phyloP scores from a whole-genome alignment of 225 moss, liverwort and hornwort species.

The Climacium dendroides region DNA sequence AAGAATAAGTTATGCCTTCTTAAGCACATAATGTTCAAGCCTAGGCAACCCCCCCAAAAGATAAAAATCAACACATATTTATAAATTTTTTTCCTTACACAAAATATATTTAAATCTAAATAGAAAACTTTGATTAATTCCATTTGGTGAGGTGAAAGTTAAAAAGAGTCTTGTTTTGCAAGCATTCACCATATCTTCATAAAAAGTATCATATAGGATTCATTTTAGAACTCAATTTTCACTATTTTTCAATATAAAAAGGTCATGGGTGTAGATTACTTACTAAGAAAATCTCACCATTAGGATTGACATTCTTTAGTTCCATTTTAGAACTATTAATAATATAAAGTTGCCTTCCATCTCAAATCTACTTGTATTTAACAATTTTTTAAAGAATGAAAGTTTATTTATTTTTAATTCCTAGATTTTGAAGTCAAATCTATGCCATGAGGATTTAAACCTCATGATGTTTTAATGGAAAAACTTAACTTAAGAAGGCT shows the following conservation, averaged over 20 bases:
- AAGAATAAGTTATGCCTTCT: not conserved
- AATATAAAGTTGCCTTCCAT: not conserved
- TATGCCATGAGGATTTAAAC: not conserved
- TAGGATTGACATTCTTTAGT: not conserved
- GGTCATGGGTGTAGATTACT: not conserved
- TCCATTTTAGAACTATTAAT: not conserved
- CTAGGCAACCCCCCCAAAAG: no score
- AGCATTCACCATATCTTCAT: not conserved
- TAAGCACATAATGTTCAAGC: no score
- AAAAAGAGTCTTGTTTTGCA: no score
- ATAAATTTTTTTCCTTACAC: fast-evolving
- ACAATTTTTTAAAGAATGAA: not conserved
- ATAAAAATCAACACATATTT: not conserved
- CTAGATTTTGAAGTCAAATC: not conserved
- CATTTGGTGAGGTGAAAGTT: no score
- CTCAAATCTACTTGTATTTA: not conserved
- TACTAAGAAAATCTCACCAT: no score
- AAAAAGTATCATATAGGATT: not conserved
- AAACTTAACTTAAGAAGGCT: not conserved
- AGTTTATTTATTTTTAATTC: fast-evolving
- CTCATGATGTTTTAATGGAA: not conserved
- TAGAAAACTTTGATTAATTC: not conserved
- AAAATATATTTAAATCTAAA: no score
- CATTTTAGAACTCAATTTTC: not conserved
- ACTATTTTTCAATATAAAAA: not conserved